Evolutionary conservation across 2,329 filamentous ascomycete species (phyloP).

Genomic region (Pseudovirgaria hyperparasitica): DNA sequence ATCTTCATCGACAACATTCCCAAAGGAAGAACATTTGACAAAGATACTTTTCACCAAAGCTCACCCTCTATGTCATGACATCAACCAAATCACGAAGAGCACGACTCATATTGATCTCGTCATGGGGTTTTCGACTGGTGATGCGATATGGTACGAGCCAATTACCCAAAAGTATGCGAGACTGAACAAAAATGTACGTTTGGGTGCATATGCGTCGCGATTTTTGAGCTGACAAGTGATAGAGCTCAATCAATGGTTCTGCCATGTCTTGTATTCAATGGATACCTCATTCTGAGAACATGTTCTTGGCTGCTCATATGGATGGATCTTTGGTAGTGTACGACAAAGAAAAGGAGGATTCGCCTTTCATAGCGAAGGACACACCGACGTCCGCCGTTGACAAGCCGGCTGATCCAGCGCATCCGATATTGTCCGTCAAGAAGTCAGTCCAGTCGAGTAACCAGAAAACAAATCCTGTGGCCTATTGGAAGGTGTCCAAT

Average conservation of each 20-base stretch:
- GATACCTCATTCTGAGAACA: constrained; percentile 86
- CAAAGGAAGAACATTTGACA: constrained; percentile 72
- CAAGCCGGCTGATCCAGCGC: constrained; percentile 18
- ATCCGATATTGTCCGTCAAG: constrained; percentile 50
- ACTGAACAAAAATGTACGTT: constrained; percentile 78
- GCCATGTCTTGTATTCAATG: constrained; percentile 80
- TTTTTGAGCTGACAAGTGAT: constrained; percentile 5
- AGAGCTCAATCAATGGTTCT: constrained; percentile 77
- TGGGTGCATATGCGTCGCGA: background rate
- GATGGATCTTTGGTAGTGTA: constrained; percentile 88
- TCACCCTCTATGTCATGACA: constrained; percentile 87
- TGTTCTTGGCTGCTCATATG: constrained; percentile 85
- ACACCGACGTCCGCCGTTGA: constrained; percentile 12
- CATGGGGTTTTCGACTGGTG: constrained; percentile 90
- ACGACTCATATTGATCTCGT: constrained; percentile 74
- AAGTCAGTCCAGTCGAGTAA: constrained; percentile 92
- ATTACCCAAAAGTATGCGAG: constrained; percentile 91
- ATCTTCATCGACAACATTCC: constrained; percentile 44
- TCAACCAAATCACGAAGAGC: constrained; percentile 73
- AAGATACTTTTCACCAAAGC: constrained; percentile 97
- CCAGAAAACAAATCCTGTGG: constrained; percentile 85
- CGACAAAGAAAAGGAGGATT: constrained; percentile 93
- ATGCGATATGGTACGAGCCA: constrained; percentile 98
- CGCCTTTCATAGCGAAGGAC: constrained; percentile 61
- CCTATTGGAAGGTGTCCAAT: constrained; percentile 84